Base-by-base conservation (phyloP, 495 filamentous ascomycete genomes). In the Filosporella fistucella region DNA sequence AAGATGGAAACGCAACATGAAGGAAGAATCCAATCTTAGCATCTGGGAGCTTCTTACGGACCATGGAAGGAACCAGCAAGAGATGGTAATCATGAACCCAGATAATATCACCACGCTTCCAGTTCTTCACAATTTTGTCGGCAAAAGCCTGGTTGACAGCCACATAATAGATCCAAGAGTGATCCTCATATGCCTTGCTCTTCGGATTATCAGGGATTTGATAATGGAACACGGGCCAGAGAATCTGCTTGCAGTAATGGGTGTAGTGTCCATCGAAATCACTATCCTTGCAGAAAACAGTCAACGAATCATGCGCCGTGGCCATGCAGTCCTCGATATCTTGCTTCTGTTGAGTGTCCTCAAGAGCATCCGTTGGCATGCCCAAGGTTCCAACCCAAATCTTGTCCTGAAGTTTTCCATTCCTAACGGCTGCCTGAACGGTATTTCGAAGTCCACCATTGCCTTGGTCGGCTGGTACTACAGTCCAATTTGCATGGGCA, bases 81-180 rank as follows among this genome's bases (percentile, higher is more conserved):
- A 96, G 72, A 60, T 96, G 91, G 59, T 96, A 96, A 62, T 96
- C 91, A 63, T 96, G 87, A 48, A 96, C 71, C 91, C 91, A 96
- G 47, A 96, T 86, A 28, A 81, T 78, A 63, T 96, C 91, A 21
- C 87, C 89, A 4, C 84, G 80, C 66, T 95, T 95, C 80, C 91
- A 96, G 65, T 88, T 86, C 64, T 82, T 83, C 24, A 93, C 78
- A 42, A 95, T 89, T 56, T 81, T 82, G 56, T 96, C 84, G 4
- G 91, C 91, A 63, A 95, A 94, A 3, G 82, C 88, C 63, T 90
- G 83, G 67, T 95, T 95, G 56, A 95, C 70, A 32, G 85, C 87
- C 47, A 88, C 85, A 59, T 96, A 96, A 65, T 88, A 95, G 56
- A 88, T 77, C 89, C 89, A 96, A 1, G 89, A 95, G 57, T 96